Base-by-base conservation (phyloP, 1,284 basidiomycete species). In the Microbotryum violaceum region DNA sequence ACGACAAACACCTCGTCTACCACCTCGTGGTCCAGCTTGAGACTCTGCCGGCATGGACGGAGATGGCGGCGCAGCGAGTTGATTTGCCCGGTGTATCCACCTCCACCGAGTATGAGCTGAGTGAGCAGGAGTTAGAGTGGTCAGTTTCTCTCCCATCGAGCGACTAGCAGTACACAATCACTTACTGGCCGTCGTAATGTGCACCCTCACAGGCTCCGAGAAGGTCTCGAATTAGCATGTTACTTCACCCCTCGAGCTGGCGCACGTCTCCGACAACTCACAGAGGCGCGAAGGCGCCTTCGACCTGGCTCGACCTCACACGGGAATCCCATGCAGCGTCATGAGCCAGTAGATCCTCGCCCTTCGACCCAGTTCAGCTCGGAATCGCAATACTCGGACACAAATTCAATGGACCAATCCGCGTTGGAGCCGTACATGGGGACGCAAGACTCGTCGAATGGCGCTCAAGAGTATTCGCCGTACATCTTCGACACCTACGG, bases 1-100 rank as follows among this genome's bases (percentile, higher is more conserved):
- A 60, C 21, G 66, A 68, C 60, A 68, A 68, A 49, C 66, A 68
- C 20, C 54, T 68, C 45, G 66, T 68, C 14, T 59, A 68, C 37
- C 66, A 68, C 45, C 61, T 66, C 59, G 56, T 63, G n/a, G 57
- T 63, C 50, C 60, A 68, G 29, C 57, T 65, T 37, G 60, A 65
- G 14, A 60, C 63, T 45, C 50, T 65, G 0, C 51, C 54, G 6
- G 48, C 61, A 6, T 68, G 66, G 66, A 61, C 64, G 3, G 27
- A 47, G 0, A 46, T 56, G 54, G 66, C 60, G 1, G 42, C 50
- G 0, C 64, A 68, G 57, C 56, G 62, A 10, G 44, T 61, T n/a
- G 64, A 60, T 1, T 9, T 47, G 8, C 54, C 59, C 0, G 62
- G 60, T 5, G 66, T 64, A 1, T 61, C 64, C 8, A 20, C 45